Conservation (phyloP, 2,329 filamentous ascomycete genomes). For the Pestalotiopsis sp. region DNA sequence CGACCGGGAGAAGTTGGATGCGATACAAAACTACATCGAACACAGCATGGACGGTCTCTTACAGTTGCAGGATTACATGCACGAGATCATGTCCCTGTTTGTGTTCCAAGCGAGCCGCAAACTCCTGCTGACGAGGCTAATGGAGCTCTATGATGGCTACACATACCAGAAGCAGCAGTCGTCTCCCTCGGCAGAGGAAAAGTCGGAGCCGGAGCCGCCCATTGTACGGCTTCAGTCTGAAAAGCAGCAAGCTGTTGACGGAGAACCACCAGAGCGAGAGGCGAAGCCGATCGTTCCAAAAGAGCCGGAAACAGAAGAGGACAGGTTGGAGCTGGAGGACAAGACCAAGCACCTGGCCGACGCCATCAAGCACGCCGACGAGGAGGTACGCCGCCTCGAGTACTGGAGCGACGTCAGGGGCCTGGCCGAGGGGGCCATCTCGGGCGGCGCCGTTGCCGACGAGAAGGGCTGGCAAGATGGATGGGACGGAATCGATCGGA, state of each 20-base stretch:
- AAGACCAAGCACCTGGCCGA: conserved; percentile 70
- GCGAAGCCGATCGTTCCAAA: neutral
- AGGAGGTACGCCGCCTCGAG: conserved; percentile 78
- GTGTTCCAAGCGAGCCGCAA: conserved; percentile 87
- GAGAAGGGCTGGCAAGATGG: conserved; percentile 44
- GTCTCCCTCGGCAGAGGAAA: conserved; percentile 27
- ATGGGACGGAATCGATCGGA: conserved; percentile 43
- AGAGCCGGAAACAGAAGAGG: neutral
- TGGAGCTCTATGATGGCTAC: conserved; percentile 58
- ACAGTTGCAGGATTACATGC: conserved; percentile 76
- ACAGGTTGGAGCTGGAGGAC: conserved; percentile 26
- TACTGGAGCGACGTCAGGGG: conserved; percentile 86
- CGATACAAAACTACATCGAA: conserved; percentile 78
- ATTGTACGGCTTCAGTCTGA: neutral
- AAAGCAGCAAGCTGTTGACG: neutral
- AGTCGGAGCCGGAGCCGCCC: conserved; percentile 12
- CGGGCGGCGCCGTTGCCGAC: conserved; percentile 44
- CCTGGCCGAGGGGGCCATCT: conserved; percentile 58
- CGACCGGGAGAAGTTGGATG: conserved; percentile 89
- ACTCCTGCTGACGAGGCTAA: conserved; percentile 72
- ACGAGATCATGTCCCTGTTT: conserved; percentile 82
- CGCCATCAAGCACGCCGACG: conserved; percentile 75
- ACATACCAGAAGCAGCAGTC: conserved; percentile 18
- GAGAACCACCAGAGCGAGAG: neutral
- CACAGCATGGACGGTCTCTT: conserved; percentile 75